A percentile compares a stretch with the other conserved stretches of the same genome.
phyloP scores from a whole-genome alignment of 2,329 filamentous ascomycete genomes.

The Penicillium corylophilum region DNA sequence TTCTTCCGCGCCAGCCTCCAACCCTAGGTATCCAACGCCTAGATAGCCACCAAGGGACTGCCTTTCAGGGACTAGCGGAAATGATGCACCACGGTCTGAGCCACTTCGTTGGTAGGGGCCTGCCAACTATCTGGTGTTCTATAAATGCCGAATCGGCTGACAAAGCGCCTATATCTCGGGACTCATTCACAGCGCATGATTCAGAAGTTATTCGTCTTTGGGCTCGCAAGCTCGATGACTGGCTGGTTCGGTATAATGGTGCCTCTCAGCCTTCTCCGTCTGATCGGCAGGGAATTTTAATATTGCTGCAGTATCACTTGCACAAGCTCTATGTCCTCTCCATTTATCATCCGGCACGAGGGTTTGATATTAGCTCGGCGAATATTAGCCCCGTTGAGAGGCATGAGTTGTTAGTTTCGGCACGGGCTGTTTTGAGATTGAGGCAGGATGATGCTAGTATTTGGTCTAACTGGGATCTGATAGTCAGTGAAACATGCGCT shows the following conservation, averaged over 20 bases:
- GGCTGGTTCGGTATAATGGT: slow-evolving; percentile 31
- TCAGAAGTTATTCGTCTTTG: slow-evolving; percentile 29
- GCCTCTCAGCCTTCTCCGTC: slow-evolving; percentile 28
- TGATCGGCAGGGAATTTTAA: slow-evolving; percentile 30
- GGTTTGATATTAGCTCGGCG: slow-evolving; percentile 28
- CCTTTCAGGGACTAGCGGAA: slow-evolving; percentile 28
- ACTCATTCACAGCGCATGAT: slow-evolving; percentile 27
- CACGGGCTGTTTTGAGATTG: slow-evolving; percentile 28
- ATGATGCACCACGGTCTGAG: slow-evolving; percentile 33
- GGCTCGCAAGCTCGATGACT: slow-evolving; percentile 30
- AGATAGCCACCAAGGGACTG: slow-evolving; percentile 23
- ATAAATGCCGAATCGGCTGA: slow-evolving; percentile 21
- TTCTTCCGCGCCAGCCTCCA: slow-evolving; percentile 27
- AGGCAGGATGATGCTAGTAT: slow-evolving; percentile 31
- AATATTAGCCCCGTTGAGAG: slow-evolving; percentile 28
- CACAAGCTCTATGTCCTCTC: slow-evolving; percentile 33
- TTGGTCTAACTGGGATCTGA: slow-evolving; percentile 35
- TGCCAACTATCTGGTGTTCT: slow-evolving; percentile 32
- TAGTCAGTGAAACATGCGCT: no score
- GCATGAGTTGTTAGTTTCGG: slow-evolving; percentile 31
- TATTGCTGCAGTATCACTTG: slow-evolving; percentile 32
- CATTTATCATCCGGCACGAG: slow-evolving; percentile 31
- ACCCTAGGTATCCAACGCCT: slow-evolving; percentile 18
- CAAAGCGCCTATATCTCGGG: slow-evolving; percentile 7
- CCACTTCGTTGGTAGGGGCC: slow-evolving; percentile 30